phyloP scores from a whole-genome alignment of 768 basidiomycete genomes.

The Pleurotus pulmonarius region DNA sequence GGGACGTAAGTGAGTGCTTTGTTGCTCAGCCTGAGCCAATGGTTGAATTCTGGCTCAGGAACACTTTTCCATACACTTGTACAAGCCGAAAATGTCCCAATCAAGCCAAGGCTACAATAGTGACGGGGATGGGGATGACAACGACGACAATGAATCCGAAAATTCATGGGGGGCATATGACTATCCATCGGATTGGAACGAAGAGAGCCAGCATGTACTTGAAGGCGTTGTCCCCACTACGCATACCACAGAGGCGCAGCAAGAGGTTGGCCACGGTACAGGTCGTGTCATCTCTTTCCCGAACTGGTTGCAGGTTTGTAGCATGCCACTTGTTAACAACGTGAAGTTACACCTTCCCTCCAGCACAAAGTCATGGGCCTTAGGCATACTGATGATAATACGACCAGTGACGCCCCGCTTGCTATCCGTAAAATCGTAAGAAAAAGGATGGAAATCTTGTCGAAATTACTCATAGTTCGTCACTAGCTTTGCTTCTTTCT shows the following conservation, averaged over 20 bases:
- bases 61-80: no score
- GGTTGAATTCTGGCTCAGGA: no score
- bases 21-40: no score
- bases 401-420: no score
- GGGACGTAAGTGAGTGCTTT: no score
- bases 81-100: no score
- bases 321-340: no score
- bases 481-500: neutral
- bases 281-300: neutral
- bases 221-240: neutral
- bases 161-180: neutral
- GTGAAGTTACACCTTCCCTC: no score
- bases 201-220: neutral
- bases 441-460: neutral
- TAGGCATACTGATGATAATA: neutral
- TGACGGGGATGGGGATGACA: no score
- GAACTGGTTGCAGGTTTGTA: neutral
- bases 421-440: neutral
- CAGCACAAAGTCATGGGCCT: neutral
- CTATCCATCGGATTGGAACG: neutral
- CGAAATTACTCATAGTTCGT: no score
- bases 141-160: no score
- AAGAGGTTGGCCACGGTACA: neutral
- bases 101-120: no score
- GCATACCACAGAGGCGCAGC: neutral